A percentile compares a stretch with the other conserved stretches of the same genome.
These are phyloP conservation scores for Babesia bigemina DNA, from an alignment of 169 alveolate species.

Conservation along the genomic window DNA sequence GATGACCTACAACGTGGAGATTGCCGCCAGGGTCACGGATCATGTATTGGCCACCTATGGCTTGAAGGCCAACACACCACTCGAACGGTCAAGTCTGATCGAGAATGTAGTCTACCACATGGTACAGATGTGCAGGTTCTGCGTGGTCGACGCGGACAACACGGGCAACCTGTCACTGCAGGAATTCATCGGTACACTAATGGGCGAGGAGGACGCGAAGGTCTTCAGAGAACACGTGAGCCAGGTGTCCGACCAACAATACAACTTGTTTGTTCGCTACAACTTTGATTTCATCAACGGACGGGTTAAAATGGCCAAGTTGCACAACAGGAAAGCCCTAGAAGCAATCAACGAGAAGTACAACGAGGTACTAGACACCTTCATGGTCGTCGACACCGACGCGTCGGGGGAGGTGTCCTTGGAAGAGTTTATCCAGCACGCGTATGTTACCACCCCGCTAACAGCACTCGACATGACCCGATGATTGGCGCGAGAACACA, in stretches of 20 bases:
- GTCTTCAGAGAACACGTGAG: constrained; percentile 11
- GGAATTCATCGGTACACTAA: constrained; percentile 10
- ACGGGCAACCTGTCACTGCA: constrained; percentile 18
- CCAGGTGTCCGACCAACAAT: constrained; percentile 1
- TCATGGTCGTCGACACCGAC: constrained; percentile 30
- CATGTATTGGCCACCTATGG: neutral
- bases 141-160: constrained; percentile 4
- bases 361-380: constrained; percentile 36
- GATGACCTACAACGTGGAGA: constrained; percentile 13
- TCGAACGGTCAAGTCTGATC: constrained; percentile 8
- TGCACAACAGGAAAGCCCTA: constrained; percentile 11
- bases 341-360: constrained; percentile 16
- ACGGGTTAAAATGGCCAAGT: constrained; percentile 16
- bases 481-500: neutral
- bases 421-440: constrained; percentile 26
- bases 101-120: constrained; percentile 7
- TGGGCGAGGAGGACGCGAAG: constrained; percentile 8
- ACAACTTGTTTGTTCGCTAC: neutral
- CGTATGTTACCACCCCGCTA: constrained; percentile 10
- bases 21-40: constrained; percentile 15
- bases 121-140: constrained; percentile 30
- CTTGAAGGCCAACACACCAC: neutral
- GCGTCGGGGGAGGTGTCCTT: constrained; percentile 41
- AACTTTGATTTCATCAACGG: constrained; percentile 30
- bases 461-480: neutral